Base-by-base conservation (phyloP, 805 yeast species). In the Candida tammaniensis region DNA sequence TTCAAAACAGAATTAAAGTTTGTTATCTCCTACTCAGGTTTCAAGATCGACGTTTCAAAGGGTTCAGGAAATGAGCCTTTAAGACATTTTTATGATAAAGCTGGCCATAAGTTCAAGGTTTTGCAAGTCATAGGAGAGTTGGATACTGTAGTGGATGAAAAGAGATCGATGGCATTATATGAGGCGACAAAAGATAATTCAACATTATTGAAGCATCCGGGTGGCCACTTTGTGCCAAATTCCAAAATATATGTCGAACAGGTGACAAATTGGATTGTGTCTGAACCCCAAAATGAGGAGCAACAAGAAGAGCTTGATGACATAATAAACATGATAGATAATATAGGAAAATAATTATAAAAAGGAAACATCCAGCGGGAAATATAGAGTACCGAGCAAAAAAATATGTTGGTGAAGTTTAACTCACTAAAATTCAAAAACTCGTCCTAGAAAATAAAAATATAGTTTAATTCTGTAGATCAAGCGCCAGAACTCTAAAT, bases 211-310 rank as follows among this genome's bases (percentile, higher is more conserved):
- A 82, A 76, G 44, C 98, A 91, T 52, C 97, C 97, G 7, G 98
- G 98, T 41, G 97, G 98, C 1, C 98, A 91, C 54, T 88, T 84
- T 63, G 96, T 91, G 30, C 98, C 98, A 18, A 87, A 86, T 59
- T 82, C 88, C 31, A 85, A 84, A 57, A 31, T 55, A 11, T 49
- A 59, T 40, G 55, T 66, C 2, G 67, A 61, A 35, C 64, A 64
- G 40, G 70, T 66, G 5, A 49, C 57, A 12, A 63, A 60, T 38
- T 68, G 72, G 72, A 61, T 68, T 9, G 54, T 49, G 31, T 33
- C 31, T 10, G 49, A 47, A 9, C 22, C 38, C 21, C 19, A 36
- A 14, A 18, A 26, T 22, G 26, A 31, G 6, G 38, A 21, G 13
- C 11, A 18, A 3, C 8, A 21, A n/a, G 45, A 49, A 5, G 51